phyloP scores from a whole-genome alignment of 2,329 filamentous ascomycete species.

The Colletotrichum navitas region DNA sequence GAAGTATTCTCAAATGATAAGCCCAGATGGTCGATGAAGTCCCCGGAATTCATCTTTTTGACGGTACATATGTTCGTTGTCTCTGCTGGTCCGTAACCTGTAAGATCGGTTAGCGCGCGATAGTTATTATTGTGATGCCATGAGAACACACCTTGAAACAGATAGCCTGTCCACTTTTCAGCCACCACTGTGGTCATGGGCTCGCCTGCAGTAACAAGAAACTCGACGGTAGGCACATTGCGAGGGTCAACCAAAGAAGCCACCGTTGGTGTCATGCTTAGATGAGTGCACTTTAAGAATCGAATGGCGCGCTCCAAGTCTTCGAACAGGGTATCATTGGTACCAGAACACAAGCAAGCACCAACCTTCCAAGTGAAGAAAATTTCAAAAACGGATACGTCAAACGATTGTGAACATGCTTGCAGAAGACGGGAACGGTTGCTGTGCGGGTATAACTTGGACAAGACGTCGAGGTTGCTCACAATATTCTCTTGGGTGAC shows the following conservation, averaged over 20 bases:
- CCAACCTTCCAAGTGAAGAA: slow-evolving; percentile 86
- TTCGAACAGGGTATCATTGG: slow-evolving; percentile 79
- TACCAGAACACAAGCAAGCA: slow-evolving; percentile 82
- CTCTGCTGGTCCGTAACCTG: slow-evolving; percentile 84
- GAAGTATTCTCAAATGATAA: slow-evolving; percentile 81
- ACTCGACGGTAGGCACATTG: slow-evolving; percentile 77
- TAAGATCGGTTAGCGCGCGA: slow-evolving; percentile 1
- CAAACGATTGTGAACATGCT: slow-evolving; percentile 86
- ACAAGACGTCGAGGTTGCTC: slow-evolving; percentile 79
- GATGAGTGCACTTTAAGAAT: slow-evolving; percentile 76
- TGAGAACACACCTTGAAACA: slow-evolving; percentile 73
- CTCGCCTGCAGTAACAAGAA: slow-evolving; percentile 86
- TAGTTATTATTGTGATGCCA: neutral
- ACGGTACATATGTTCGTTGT: slow-evolving; percentile 91
- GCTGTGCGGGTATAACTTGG: slow-evolving; percentile 72
- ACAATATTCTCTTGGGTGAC: slow-evolving; percentile 82
- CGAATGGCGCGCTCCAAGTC: slow-evolving; percentile 79
- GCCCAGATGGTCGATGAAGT: slow-evolving; percentile 82
- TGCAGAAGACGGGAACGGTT: slow-evolving; percentile 76
- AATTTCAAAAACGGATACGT: slow-evolving; percentile 91
- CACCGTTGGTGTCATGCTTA: slow-evolving; percentile 88
- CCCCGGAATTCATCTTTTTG: slow-evolving; percentile 68
- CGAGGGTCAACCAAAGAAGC: slow-evolving; percentile 78
- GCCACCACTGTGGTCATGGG: slow-evolving; percentile 80
- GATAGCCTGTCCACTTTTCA: slow-evolving; percentile 73